A percentile compares a stretch with the other conserved stretches of the same genome.
Conservation (phyloP, 805 yeast species). For the Candida manassasensis region DNA sequence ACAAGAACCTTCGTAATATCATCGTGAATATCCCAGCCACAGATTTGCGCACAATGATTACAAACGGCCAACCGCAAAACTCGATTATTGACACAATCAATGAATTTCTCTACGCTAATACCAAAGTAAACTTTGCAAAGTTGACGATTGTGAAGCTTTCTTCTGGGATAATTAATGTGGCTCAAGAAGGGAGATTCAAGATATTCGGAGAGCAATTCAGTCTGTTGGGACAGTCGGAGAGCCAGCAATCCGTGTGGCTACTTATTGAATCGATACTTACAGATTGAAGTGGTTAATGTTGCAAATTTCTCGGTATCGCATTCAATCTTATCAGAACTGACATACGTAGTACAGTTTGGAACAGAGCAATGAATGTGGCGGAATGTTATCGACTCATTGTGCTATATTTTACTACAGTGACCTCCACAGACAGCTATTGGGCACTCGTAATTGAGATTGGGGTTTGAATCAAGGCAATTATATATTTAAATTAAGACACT, state of each 20-base stretch:
- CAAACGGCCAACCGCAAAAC: constrained; percentile 3
- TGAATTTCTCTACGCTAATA: constrained; percentile 15
- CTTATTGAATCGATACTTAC: constrained; percentile 9
- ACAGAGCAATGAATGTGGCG: too few species aligned
- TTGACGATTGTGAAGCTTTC: constrained; percentile 17
- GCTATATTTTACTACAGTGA: too few species aligned
- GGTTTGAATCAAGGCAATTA: too few species aligned
- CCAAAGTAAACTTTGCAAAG: constrained; percentile 19
- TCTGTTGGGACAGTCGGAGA: not conserved
- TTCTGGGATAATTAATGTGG: constrained; percentile 15
- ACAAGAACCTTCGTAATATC: constrained; percentile 17
- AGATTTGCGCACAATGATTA: constrained; percentile 11
- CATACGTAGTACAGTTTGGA: not conserved
- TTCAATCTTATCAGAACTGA: constrained; percentile 6
- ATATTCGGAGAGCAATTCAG: constrained; percentile 7
- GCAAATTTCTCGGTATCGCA: not conserved
- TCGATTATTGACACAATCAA: constrained; percentile 14
- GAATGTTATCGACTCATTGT: too few species aligned
- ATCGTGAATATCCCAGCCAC: constrained; percentile 17
- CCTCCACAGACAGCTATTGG: too few species aligned
- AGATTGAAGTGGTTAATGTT: not conserved
- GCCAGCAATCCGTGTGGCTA: constrained; percentile 6
- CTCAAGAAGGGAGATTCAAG: constrained; percentile 21
- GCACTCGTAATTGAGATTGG: too few species aligned
- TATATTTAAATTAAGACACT: too few species aligned